Percentiles rank a stretch among this genome's conserved stretches.
phyloP scores from a whole-genome alignment of 805 yeast genomes.

The Yamadazyma philogaea region DNA sequence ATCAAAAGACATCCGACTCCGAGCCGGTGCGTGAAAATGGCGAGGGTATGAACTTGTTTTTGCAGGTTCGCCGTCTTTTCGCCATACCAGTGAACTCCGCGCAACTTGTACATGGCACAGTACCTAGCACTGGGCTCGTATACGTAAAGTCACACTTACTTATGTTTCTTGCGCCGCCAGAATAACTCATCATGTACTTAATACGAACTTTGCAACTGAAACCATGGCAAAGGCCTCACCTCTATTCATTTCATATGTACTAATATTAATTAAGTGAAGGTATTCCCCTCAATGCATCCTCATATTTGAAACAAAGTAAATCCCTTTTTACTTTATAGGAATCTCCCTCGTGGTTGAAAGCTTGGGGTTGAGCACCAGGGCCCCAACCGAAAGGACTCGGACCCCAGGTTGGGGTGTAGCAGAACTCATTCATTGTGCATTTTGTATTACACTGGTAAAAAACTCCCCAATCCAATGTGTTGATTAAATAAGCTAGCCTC shows the following conservation, averaged over 20 bases:
- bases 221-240: not conserved
- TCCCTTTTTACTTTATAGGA: conserved; percentile 14
- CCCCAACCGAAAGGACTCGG: conserved; percentile 53
- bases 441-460: conserved; percentile 39
- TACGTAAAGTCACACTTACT: too few relatives aligned
- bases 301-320: conserved; percentile 16
- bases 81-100: too few relatives aligned
- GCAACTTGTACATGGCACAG: too few relatives aligned
- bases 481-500: conserved; percentile 14
- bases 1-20: too few relatives aligned
- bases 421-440: conserved; percentile 48
- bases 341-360: conserved; percentile 15
- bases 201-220: not conserved
- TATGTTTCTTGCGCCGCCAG: too few relatives aligned
- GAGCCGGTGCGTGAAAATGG: too few relatives aligned
- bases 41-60: too few relatives aligned
- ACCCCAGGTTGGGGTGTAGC: conserved; percentile 62
- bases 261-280: conserved; percentile 1
- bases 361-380: conserved; percentile 1
- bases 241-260: not conserved
- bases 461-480: conserved; percentile 35
- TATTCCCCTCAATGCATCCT: conserved; percentile 3
- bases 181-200: too few relatives aligned
- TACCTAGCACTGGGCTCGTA: too few relatives aligned
- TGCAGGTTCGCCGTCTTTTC: too few relatives aligned